Percentiles rank a stretch among this genome's conserved stretches.
phyloP scores from a whole-genome alignment of 2,329 filamentous ascomycete genomes.

The Huntiella savannae region DNA sequence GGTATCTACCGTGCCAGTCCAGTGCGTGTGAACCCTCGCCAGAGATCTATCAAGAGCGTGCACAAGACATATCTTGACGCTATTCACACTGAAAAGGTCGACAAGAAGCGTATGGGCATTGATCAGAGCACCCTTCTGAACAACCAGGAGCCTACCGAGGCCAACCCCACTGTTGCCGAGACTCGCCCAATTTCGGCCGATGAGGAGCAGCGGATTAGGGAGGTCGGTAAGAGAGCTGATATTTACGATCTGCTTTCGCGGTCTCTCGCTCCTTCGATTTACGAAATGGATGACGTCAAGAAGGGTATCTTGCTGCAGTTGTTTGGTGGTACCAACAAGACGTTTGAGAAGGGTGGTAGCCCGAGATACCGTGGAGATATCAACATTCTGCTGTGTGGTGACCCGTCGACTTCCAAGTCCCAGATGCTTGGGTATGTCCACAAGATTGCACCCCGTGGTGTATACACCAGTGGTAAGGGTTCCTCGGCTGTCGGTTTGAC shows the following conservation, averaged over 20 bases:
- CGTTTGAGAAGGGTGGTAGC: constrained; percentile 87
- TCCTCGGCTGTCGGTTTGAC: constrained; percentile 68
- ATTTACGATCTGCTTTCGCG: constrained; percentile 84
- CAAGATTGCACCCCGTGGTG: constrained; percentile 81
- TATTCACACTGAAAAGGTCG: constrained; percentile 87
- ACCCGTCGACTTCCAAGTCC: constrained; percentile 91
- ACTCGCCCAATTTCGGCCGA: constrained; percentile 66
- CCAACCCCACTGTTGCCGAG: constrained; percentile 25
- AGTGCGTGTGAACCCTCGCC: constrained; percentile 81
- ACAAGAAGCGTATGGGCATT: constrained; percentile 83
- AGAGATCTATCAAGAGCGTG: constrained; percentile 79
- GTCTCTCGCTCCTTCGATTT: constrained; percentile 84
- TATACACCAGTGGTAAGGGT: constrained; percentile 67
- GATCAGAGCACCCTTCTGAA: constrained; percentile 70
- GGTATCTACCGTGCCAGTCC: constrained; percentile 93
- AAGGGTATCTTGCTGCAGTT: constrained; percentile 93
- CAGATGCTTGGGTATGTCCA: constrained; percentile 89
- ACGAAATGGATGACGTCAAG: constrained; percentile 97
- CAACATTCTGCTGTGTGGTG: constrained; percentile 89
- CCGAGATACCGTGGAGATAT: constrained; percentile 95
- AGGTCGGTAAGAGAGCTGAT: constrained; percentile 60
- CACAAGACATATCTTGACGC: constrained; percentile 98
- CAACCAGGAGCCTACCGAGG: constrained; percentile 30
- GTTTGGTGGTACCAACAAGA: constrained; percentile 95
- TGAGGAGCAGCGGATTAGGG: constrained; percentile 75